Percentiles rank a stretch among this genome's conserved stretches.
Evolutionary conservation across 345 rosid species (phyloP).

Genomic region (Salix exigua): DNA sequence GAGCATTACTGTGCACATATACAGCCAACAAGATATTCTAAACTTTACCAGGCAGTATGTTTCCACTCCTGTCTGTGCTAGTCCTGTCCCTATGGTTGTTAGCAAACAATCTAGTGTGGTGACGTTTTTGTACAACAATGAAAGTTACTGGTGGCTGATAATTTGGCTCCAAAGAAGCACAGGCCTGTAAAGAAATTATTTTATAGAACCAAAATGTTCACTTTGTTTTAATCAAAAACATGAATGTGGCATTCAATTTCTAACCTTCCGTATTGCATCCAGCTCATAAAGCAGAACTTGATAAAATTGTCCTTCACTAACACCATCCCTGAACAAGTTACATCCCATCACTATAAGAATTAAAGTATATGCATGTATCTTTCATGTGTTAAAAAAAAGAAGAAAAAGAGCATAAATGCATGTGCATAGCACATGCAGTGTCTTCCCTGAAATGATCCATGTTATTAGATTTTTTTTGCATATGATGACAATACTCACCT

Average conservation of each 20-base stretch:
- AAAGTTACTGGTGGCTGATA: slow-evolving; percentile 98
- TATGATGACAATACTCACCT: slow-evolving; percentile 39
- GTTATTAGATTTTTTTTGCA: neutral
- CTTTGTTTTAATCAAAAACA: neutral
- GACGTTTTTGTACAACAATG: slow-evolving; percentile 94
- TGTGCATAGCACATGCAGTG: neutral
- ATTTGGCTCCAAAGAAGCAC: slow-evolving; percentile 95
- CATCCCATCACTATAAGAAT: neutral
- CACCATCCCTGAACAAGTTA: slow-evolving; percentile 72
- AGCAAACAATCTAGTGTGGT: slow-evolving; percentile 91
- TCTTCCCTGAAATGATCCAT: neutral
- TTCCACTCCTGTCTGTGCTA: slow-evolving; percentile 88
- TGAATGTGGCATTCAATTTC: neutral
- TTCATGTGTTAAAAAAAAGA: neutral
- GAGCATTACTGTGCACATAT: neutral
- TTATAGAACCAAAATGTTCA: slow-evolving; percentile 5
- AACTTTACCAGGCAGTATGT: slow-evolving; percentile 76
- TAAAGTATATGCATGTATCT: neutral
- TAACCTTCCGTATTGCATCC: slow-evolving; percentile 81
- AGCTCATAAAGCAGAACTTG: slow-evolving; percentile 79
- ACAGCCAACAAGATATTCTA: neutral
- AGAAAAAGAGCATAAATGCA: too few species aligned
- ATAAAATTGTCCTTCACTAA: slow-evolving; percentile 96
- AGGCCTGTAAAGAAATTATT: slow-evolving; percentile 47
- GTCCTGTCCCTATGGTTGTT: slow-evolving; percentile 88